phyloP scores from a whole-genome alignment of 2,329 filamentous ascomycete species.

The Colletotrichum sp. region DNA sequence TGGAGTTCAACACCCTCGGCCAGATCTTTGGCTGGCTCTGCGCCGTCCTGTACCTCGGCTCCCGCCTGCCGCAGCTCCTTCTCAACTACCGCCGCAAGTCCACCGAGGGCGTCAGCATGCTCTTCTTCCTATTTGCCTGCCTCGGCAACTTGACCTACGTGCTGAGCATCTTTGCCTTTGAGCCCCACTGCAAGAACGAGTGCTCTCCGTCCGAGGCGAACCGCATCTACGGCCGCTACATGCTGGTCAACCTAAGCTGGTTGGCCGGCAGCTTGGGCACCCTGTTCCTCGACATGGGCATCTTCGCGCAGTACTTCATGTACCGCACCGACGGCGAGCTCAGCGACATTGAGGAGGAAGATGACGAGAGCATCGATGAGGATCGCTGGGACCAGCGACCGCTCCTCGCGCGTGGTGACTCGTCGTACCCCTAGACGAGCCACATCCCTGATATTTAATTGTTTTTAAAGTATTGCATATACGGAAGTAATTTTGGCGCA shows the following conservation, averaged over 20 bases:
- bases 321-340: conserved; percentile 63
- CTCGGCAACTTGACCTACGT: conserved; percentile 95
- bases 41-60: conserved; percentile 86
- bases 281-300: conserved; percentile 80
- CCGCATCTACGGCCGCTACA: conserved; percentile 77
- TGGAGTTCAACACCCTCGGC: conserved; percentile 77
- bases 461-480: neutral
- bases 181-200: conserved; percentile 67
- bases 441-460: neutral
- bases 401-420: conserved; percentile 25
- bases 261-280: conserved; percentile 88
- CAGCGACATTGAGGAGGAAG: conserved; percentile 26
- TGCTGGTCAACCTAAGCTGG: conserved; percentile 92
- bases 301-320: conserved; percentile 91
- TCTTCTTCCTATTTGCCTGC: conserved; percentile 97
- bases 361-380: conserved; percentile 31
- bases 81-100: conserved; percentile 93
- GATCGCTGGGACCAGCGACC: conserved; percentile 42
- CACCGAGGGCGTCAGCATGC: conserved; percentile 89
- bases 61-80: conserved; percentile 86
- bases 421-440: neutral
- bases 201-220: conserved; percentile 72
- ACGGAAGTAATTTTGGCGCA: neutral
- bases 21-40: conserved; percentile 96
- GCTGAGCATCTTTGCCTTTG: conserved; percentile 88